Evolutionary conservation across 176 grass and related monocot genomes (phyloP), one percentile per base, ranked within the genome.

Genomic region (Bonia amplexicaulis): DNA sequence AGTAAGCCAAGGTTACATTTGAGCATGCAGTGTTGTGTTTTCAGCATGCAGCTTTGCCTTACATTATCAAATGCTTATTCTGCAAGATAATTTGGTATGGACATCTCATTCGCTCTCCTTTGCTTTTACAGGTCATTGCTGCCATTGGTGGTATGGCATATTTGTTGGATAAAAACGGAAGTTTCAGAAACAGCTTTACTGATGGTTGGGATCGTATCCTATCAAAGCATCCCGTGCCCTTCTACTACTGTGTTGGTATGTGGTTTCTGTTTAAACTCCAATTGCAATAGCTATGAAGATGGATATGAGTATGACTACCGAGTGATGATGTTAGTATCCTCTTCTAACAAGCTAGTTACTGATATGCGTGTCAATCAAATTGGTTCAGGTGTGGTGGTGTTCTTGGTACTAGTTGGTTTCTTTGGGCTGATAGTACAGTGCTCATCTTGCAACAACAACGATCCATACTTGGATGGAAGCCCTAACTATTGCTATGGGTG

Each of bases 361-460:
- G 45, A 86, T 17, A 49, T 74, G 9, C 40, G 26, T 47, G 16
- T 22, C 9, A 9, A 80, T 73, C 12, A 63, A 75, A 60, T 54
- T 85, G 52, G 66, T 95, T 69, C 89, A 97, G 94, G 91, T 74
- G 91, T 93, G 6, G 71, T 97, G 74, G 69, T 92, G 10, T 93
- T 97, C 85, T 93, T 97, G 41, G 89, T 97, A 80, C 70, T 97
- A 41, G 76, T 97, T 70, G 94, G 94, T 20, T 97, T 97, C 70
- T 51, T 97, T 25, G 94, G 94, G 74, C 35, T 97, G 68, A 93
- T 97, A 74, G 26, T 93, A 5, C 94, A 97, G 40, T 90, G 85
- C n/a, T 87, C 94, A 31, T 93, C 91, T 45, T 90, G 92, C 70
- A 88, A 84, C 60, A 90, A 82, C 17, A 71, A 64, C 15, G 94